Conservation (phyloP, 2,329 filamentous ascomycete species). For the Cryphonectria carpinicola region DNA sequence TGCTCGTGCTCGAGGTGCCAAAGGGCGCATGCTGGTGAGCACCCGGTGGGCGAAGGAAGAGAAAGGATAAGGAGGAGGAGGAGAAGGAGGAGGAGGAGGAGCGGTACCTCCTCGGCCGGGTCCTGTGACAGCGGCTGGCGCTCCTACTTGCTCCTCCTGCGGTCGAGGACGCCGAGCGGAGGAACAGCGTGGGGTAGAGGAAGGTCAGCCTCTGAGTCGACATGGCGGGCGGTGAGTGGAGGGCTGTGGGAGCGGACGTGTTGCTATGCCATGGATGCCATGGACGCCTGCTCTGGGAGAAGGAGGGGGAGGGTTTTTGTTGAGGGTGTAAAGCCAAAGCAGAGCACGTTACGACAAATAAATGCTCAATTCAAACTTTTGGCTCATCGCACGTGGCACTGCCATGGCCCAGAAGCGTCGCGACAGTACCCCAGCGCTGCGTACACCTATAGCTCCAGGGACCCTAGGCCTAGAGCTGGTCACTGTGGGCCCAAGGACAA, state of each 20-base stretch:
- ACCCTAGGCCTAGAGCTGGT: neutral
- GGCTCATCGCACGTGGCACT: conserved; percentile 7
- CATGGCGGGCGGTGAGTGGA: conserved; percentile 49
- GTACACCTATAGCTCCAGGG: neutral
- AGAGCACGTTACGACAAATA: neutral
- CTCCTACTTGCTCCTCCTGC: conserved; percentile 42
- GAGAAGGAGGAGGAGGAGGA: conserved; percentile 5
- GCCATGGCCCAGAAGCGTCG: neutral
- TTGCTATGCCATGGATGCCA: conserved; percentile 28
- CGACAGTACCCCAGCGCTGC: neutral
- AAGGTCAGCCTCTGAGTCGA: conserved; percentile 66
- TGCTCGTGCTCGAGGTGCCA: conserved; percentile 41
- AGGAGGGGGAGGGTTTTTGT: neutral
- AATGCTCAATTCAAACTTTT: neutral
- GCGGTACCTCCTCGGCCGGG: conserved; percentile 28
- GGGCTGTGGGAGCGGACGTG: conserved; percentile 11
- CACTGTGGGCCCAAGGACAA: neutral
- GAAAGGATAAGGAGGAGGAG: neutral
- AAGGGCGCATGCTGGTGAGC: conserved; percentile 39
- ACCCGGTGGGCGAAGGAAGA: conserved; percentile 31
- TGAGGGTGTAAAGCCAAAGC: neutral
- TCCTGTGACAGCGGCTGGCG: conserved; percentile 34
- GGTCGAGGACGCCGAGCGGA: conserved; percentile 58
- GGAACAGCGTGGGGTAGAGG: conserved; percentile 70
- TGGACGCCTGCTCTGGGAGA: conserved; percentile 5